phyloP scores from a whole-genome alignment of 176 grass and related monocot species.

The Oryza glumipatula region DNA sequence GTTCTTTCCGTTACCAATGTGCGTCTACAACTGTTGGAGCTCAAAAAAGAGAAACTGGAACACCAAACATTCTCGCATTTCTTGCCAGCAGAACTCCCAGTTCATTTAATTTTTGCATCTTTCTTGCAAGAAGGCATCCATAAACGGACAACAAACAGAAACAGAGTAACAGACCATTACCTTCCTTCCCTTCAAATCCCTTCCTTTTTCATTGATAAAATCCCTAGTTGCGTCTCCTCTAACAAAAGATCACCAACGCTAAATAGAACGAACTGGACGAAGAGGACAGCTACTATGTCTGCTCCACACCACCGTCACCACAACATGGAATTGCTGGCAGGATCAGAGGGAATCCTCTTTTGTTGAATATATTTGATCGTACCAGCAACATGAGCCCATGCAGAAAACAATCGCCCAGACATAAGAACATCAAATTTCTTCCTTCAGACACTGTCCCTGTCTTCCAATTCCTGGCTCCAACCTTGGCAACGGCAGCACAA shows the following conservation, averaged over 20 bases:
- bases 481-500: conserved; percentile 56
- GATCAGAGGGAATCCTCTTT: conserved; percentile 52
- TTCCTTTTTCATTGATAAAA: conserved; percentile 17
- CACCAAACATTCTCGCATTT: background rate
- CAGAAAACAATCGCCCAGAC: conserved; percentile 59
- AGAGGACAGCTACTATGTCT: conserved; percentile 28
- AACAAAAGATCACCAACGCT: background rate
- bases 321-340: conserved; percentile 33
- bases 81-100: conserved; percentile 12
- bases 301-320: conserved; percentile 1
- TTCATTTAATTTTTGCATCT: conserved; percentile 32
- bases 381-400: conserved; percentile 35
- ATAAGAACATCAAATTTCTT: conserved; percentile 73
- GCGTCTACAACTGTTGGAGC: conserved; percentile 24
- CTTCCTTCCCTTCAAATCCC: conserved; percentile 11
- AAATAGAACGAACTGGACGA: conserved; percentile 20
- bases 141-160: conserved; percentile 15
- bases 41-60: conserved; percentile 20
- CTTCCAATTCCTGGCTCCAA: conserved; percentile 69
- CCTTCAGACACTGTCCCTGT: conserved; percentile 71
- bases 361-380: conserved; percentile 39
- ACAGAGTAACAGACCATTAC: background rate
- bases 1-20: conserved; percentile 35
- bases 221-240: conserved; percentile 13
- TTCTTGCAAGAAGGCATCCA: conserved; percentile 43